These are phyloP conservation scores for Xylariaceae sp. DNA, from an alignment of 2,329 filamentous ascomycete genomes.

Conservation along the genomic window DNA sequence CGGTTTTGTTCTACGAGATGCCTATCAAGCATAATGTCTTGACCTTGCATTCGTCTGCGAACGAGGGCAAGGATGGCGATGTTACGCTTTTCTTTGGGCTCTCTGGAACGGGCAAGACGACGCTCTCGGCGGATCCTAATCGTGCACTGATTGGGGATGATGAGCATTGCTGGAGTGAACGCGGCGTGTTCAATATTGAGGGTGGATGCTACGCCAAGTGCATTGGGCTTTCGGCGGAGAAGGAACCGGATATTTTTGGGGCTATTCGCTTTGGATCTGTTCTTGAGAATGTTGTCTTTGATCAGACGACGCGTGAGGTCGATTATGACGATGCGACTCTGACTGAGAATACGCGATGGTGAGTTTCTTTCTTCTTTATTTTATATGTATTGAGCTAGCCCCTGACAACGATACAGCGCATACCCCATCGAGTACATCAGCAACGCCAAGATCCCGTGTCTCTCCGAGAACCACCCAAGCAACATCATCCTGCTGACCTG, in stretches of 20 bases:
- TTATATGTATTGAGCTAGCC: slow-evolving; percentile 13
- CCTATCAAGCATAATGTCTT: slow-evolving; percentile 99
- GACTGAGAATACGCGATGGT: slow-evolving; percentile 94
- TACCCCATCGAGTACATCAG: slow-evolving; percentile 99
- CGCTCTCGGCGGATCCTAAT: slow-evolving; percentile 93
- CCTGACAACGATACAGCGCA: slow-evolving; percentile 44
- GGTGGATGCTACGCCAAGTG: slow-evolving; percentile 99
- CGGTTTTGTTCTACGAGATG: slow-evolving; percentile 99
- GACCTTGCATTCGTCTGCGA: slow-evolving; percentile 96
- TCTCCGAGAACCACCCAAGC: slow-evolving; percentile 78
- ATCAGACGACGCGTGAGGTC: slow-evolving; percentile 80
- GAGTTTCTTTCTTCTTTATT: slow-evolving; percentile 17
- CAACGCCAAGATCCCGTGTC: slow-evolving; percentile 97
- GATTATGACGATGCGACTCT: slow-evolving; percentile 94
- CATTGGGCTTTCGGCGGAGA: slow-evolving; percentile 94
- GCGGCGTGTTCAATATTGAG: slow-evolving; percentile 98
- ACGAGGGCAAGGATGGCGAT: slow-evolving; percentile 90
- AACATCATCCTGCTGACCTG: slow-evolving; percentile 99
- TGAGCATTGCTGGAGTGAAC: slow-evolving; percentile 99
- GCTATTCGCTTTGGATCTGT: slow-evolving; percentile 97
- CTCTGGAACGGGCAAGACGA: slow-evolving; percentile 98
- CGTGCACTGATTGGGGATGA: slow-evolving; percentile 95
- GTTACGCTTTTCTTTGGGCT: slow-evolving; percentile 99
- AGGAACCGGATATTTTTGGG: slow-evolving; percentile 96
- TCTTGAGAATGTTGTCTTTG: slow-evolving; percentile 97